Percentiles rank a stretch among this genome's conserved stretches.
These are phyloP conservation scores for Botryosphaeria dothidea DNA, from an alignment of 2,329 filamentous ascomycete species.

Conservation along the genomic window DNA sequence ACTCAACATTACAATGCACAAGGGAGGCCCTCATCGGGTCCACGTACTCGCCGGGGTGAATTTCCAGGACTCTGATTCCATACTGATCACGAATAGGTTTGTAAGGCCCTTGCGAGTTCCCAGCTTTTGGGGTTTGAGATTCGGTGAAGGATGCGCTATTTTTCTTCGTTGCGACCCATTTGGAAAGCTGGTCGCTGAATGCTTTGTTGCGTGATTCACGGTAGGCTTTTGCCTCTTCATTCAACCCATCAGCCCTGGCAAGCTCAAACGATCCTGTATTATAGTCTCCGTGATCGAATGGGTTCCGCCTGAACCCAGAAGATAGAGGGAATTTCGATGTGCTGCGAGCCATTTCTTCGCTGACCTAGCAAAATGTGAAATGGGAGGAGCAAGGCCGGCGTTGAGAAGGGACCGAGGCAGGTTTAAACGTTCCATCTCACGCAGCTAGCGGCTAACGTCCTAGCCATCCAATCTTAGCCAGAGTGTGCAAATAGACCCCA, in stretches of 20 bases:
- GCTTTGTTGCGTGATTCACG: neutral
- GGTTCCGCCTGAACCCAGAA: neutral
- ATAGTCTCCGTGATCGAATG: neutral
- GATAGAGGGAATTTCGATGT: neutral
- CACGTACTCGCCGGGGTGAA: conserved; percentile 22
- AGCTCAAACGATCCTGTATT: neutral
- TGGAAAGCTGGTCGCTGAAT: neutral
- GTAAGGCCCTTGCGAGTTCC: neutral
- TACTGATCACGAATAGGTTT: neutral
- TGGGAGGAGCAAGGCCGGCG: too few relatives aligned
- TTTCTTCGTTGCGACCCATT: neutral
- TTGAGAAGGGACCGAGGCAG: too few relatives aligned
- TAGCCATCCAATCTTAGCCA: too few relatives aligned
- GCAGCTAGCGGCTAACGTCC: too few relatives aligned
- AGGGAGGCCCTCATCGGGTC: conserved; percentile 21
- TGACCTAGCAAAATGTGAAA: too few relatives aligned
- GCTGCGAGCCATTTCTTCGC: neutral
- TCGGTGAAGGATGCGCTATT: too few relatives aligned
- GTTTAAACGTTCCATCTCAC: too few relatives aligned
- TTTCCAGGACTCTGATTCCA: conserved; percentile 29
- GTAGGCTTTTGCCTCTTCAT: neutral
- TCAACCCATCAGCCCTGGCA: neutral
- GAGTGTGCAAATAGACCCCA: too few relatives aligned
- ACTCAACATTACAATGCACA: conserved; percentile 27
- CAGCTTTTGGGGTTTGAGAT: too few relatives aligned